A percentile compares a stretch with the other conserved stretches of the same genome.
phyloP scores from a whole-genome alignment of 2,329 filamentous ascomycete genomes.

The Dactylellina drechsleri region DNA sequence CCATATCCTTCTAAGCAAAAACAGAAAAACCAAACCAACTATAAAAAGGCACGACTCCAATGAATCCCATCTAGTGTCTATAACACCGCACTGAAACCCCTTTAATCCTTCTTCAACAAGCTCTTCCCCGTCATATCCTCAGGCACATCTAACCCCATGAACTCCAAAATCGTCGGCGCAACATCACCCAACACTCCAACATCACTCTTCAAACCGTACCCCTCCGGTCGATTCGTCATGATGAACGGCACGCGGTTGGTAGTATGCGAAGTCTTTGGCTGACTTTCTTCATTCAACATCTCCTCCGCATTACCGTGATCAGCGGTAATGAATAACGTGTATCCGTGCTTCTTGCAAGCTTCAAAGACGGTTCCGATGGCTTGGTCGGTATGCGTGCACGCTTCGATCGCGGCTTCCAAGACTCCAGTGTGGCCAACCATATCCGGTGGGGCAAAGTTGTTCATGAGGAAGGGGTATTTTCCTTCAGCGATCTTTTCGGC shows the following conservation, averaged over 20 bases:
- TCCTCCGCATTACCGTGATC: slow-evolving; percentile 99
- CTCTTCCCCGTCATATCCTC: slow-evolving; percentile 90
- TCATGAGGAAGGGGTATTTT: slow-evolving; percentile 97
- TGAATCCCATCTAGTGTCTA: slow-evolving; percentile 6
- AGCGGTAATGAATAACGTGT: slow-evolving; percentile 92
- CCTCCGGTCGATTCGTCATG: slow-evolving; percentile 94
- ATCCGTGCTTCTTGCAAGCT: slow-evolving; percentile 90
- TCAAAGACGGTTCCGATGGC: slow-evolving; percentile 93
- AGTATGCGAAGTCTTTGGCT: slow-evolving; percentile 97
- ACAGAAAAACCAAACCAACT: neutral
- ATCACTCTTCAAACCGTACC: slow-evolving; percentile 80
- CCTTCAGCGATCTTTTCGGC: slow-evolving; percentile 84
- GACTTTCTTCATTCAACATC: slow-evolving; percentile 96
- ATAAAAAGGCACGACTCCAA: slow-evolving; percentile 9
- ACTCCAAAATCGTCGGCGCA: slow-evolving; percentile 88
- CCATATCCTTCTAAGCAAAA: slow-evolving; percentile 5
- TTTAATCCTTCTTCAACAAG: slow-evolving; percentile 78
- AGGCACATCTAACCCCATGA: slow-evolving; percentile 90
- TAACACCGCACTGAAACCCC: neutral
- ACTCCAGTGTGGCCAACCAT: slow-evolving; percentile 99
- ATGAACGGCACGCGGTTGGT: slow-evolving; percentile 97
- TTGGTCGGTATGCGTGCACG: slow-evolving; percentile 85
- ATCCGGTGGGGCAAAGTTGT: slow-evolving; percentile 99
- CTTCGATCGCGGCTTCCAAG: slow-evolving; percentile 91
- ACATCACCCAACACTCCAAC: slow-evolving; percentile 96